Percentiles rank a stretch among this genome's conserved stretches.
Evolutionary conservation across 2,329 filamentous ascomycete genomes (phyloP).

Genomic region (Tolypocladium inflatum): DNA sequence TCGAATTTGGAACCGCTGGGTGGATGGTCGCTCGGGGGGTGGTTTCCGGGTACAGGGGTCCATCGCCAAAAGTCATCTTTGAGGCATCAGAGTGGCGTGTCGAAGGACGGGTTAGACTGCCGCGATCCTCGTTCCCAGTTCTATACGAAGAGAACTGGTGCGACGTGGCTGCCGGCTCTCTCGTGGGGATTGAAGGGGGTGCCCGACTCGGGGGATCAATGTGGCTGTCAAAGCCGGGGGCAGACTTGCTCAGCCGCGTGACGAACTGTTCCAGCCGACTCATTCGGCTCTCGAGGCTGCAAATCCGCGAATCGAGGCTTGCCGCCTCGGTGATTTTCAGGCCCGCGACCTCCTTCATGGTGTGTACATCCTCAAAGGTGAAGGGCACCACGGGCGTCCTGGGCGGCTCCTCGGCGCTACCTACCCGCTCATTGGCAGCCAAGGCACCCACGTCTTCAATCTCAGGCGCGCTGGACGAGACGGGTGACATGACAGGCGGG

Average conservation of each 20-base stretch:
- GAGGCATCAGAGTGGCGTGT: conserved; percentile 32
- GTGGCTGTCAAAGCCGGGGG: conserved; percentile 25
- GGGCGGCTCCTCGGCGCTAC: conserved; percentile 21
- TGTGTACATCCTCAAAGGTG: conserved; percentile 38
- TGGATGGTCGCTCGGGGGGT: conserved; percentile 25
- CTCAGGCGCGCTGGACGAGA: conserved; percentile 36
- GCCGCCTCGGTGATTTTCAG: conserved; percentile 50
- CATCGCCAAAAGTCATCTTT: conserved; percentile 35
- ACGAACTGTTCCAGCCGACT: conserved; percentile 44
- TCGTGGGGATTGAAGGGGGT: not conserved
- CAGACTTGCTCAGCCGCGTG: conserved; percentile 36
- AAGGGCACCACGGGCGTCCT: conserved; percentile 40
- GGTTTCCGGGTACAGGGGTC: conserved; percentile 34
- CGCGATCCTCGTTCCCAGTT: not conserved
- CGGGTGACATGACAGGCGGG: conserved; percentile 38
- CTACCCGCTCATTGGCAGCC: conserved; percentile 20
- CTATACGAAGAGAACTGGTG: not conserved
- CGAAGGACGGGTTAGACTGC: conserved; percentile 11
- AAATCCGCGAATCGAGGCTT: conserved; percentile 43
- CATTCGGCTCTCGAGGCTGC: conserved; percentile 40
- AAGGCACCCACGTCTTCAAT: conserved; percentile 18
- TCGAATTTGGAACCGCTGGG: conserved; percentile 5
- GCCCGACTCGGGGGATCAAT: not conserved
- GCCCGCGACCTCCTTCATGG: conserved; percentile 36
- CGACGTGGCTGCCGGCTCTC: not conserved